Evolutionary conservation across 352 stramenopile genomes (phyloP).

Genomic region (Phytophthora tentaculata): DNA sequence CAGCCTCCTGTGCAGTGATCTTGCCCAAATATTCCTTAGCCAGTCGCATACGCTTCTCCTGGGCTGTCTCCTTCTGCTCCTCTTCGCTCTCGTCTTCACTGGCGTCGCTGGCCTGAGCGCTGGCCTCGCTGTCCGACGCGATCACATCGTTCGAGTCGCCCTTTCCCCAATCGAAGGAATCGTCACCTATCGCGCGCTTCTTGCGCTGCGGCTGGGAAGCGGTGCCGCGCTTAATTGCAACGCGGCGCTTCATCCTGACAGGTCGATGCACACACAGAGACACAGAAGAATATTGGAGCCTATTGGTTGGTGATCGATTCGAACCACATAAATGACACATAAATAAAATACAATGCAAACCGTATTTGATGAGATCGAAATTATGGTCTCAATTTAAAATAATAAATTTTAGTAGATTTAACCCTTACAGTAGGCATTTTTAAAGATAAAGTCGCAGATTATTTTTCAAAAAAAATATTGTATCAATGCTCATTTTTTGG

Average conservation of each 20-base stretch:
- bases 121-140: slow-evolving; percentile 76
- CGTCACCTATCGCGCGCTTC: slow-evolving; percentile 77
- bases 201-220: slow-evolving; percentile 46
- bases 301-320: slow-evolving; percentile 38
- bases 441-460: no score
- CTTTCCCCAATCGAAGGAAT: slow-evolving; percentile 82
- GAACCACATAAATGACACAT: no score
- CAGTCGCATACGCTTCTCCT: slow-evolving; percentile 90
- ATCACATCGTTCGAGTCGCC: slow-evolving; percentile 61
- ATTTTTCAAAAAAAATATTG: no score
- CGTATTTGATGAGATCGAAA: no score
- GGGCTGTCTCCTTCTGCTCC: slow-evolving; percentile 78
- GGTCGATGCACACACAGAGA: background rate
- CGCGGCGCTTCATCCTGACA: slow-evolving; percentile 40
- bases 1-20: slow-evolving; percentile 74
- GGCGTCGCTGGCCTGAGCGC: slow-evolving; percentile 30
- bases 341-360: no score
- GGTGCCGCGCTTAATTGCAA: slow-evolving; percentile 65
- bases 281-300: background rate
- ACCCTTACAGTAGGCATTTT: no score
- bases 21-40: slow-evolving; percentile 90
- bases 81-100: slow-evolving; percentile 50
- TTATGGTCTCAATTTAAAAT: no score
- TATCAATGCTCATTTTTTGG: no score
- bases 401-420: no score